Evolutionary conservation across 495 filamentous ascomycete genomes (phyloP).

Genomic region (Penicillium coprophilum): DNA sequence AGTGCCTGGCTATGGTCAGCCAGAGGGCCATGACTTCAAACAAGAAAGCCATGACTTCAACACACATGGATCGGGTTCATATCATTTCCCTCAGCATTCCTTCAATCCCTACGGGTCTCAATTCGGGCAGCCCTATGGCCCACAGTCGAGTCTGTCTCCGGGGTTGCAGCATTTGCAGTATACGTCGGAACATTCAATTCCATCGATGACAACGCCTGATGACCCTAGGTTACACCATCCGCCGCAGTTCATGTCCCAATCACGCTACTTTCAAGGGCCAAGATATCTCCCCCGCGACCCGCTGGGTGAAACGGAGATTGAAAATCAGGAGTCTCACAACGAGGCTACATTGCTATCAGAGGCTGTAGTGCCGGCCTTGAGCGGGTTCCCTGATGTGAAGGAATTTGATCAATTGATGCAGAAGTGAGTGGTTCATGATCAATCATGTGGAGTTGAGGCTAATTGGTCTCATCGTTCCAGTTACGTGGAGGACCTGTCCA

Average conservation of each 20-base stretch:
- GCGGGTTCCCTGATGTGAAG: conserved; percentile 53
- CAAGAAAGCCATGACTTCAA: conserved; percentile 36
- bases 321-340: conserved; percentile 47
- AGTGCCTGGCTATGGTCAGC: conserved; percentile 37
- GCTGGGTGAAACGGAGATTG: conserved; percentile 40
- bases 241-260: conserved; percentile 36
- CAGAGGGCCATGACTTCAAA: conserved; percentile 37
- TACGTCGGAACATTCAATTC: conserved; percentile 35
- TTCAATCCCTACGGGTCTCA: conserved; percentile 39
- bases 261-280: conserved; percentile 38
- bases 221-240: conserved; percentile 36
- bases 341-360: conserved; percentile 47
- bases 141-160: conserved; percentile 30
- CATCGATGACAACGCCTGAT: conserved; percentile 34
- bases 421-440: conserved; percentile 36
- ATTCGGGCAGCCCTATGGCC: conserved; percentile 37
- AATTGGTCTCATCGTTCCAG: conserved; percentile 21
- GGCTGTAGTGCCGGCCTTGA: conserved; percentile 42
- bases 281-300: conserved; percentile 40
- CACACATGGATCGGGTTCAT: conserved; percentile 33
- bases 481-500: conserved; percentile 52
- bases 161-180: conserved; percentile 39
- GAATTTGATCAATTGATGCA: conserved; percentile 57
- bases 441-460: background rate
- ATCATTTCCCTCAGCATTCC: conserved; percentile 38